A percentile compares a stretch with the other conserved stretches of the same genome.
phyloP scores from a whole-genome alignment of 73 alveolate species.

The Effrenium voratum region DNA sequence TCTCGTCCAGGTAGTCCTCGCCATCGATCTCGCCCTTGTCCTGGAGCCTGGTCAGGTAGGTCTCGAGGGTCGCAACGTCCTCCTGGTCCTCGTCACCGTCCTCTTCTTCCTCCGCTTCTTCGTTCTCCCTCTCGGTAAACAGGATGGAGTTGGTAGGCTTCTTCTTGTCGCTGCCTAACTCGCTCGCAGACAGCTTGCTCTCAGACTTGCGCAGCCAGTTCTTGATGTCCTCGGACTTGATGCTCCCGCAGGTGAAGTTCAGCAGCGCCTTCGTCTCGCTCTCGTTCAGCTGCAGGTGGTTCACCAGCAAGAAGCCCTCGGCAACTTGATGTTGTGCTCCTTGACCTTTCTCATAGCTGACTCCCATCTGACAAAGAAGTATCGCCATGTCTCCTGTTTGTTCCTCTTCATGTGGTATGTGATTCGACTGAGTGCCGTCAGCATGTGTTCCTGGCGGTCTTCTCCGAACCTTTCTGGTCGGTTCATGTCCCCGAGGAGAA shows the following conservation, averaged over 20 bases:
- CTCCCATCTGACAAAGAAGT: background rate
- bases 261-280: background rate
- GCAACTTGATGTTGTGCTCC: background rate
- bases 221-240: background rate
- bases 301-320: constrained; percentile 22
- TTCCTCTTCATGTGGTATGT: constrained; percentile 2
- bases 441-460: background rate
- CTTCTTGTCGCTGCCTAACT: background rate
- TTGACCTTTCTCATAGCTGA: background rate
- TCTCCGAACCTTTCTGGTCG: background rate
- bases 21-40: background rate
- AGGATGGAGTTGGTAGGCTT: background rate
- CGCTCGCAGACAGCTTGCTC: background rate
- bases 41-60: background rate
- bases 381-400: background rate
- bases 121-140: background rate
- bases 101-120: background rate
- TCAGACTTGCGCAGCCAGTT: constrained; percentile 21
- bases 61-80: background rate
- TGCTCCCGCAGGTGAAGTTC: background rate
- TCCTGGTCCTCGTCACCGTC: background rate
- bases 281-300: background rate
- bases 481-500: background rate
- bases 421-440: background rate
- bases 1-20: background rate